Evolutionary conservation across 805 yeast genomes (phyloP).

Genomic region (Yarrowia alimentaria): DNA sequence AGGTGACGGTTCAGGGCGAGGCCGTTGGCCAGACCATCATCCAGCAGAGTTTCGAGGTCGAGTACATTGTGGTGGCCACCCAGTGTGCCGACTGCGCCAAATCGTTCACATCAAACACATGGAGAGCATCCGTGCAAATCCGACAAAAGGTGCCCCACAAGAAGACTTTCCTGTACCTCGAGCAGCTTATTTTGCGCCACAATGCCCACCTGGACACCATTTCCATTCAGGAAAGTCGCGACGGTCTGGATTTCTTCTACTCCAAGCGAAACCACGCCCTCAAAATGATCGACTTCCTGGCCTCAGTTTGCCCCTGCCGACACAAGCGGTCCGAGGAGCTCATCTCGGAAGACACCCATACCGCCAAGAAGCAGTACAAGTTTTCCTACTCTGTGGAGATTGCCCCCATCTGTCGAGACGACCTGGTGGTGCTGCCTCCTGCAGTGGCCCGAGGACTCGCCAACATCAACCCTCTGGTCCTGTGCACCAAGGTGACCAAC

Average conservation of each 20-base stretch:
- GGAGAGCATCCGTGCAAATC: conserved; percentile 96
- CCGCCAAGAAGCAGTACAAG: conserved; percentile 83
- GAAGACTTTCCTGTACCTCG: conserved; percentile 87
- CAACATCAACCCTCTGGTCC: conserved; percentile 70
- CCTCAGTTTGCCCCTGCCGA: conserved; percentile 77
- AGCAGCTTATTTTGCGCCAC: conserved; percentile 85
- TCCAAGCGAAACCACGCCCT: conserved; percentile 84
- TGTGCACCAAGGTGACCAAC: conserved; percentile 79
- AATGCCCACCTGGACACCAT: conserved; percentile 91
- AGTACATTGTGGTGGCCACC: conserved; percentile 89
- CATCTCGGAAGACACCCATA: conserved; percentile 82
- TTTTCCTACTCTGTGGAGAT: conserved; percentile 87
- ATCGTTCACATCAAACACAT: conserved; percentile 86
- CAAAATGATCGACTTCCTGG: conserved; percentile 85
- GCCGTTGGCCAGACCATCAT: conserved; percentile 74
- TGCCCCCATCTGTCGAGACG: conserved; percentile 93
- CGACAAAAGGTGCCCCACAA: conserved; percentile 95
- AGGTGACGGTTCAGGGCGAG: conserved; percentile 91
- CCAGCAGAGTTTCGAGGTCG: conserved; percentile 91
- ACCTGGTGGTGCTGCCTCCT: conserved; percentile 80
- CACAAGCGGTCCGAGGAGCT: conserved; percentile 83
- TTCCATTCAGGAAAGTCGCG: conserved; percentile 82
- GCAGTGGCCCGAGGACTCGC: conserved; percentile 79
- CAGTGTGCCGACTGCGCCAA: conserved; percentile 98
- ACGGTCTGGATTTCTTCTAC: conserved; percentile 90